Evolutionary conservation across 2,329 filamentous ascomycete genomes (phyloP).

Genomic region (Xylaria multiplex): DNA sequence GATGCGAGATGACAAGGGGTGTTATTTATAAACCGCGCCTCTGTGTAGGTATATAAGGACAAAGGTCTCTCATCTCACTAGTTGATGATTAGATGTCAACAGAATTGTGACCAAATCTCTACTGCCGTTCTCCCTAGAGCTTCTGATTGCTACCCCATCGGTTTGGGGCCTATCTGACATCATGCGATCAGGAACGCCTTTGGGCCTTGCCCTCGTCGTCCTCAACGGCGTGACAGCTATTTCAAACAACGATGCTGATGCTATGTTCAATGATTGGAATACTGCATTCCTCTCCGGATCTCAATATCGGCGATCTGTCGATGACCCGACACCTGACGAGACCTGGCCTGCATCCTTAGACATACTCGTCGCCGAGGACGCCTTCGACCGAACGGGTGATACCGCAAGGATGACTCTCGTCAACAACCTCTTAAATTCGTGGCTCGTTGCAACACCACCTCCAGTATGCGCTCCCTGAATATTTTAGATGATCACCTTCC

Average conservation of each 20-base stretch:
- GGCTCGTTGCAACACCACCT: not conserved
- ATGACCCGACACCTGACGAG: slow-evolving; percentile 2
- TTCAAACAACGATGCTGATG: slow-evolving; percentile 3
- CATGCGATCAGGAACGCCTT: not conserved
- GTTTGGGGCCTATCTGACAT: slow-evolving; percentile 1
- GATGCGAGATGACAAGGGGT: not conserved
- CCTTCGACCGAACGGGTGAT: slow-evolving; percentile 7
- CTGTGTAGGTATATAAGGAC: not conserved
- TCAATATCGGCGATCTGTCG: not conserved
- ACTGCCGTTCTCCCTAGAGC: not conserved
- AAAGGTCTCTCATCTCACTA: not conserved
- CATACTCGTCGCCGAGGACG: slow-evolving; percentile 2
- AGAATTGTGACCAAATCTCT: not conserved
- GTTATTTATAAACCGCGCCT: not conserved
- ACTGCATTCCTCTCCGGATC: slow-evolving; percentile 1
- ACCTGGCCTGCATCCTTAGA: slow-evolving; percentile 4
- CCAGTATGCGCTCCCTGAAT: not conserved
- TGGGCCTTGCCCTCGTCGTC: not conserved
- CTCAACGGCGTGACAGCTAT: not conserved
- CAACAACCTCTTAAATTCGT: slow-evolving; percentile 6
- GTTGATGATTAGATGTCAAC: not conserved
- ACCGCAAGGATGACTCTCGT: not conserved
- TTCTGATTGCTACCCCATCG: not conserved
- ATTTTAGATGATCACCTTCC: not conserved
- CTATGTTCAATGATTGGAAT: slow-evolving; percentile 2